phyloP scores from a whole-genome alignment of 257 asterid genomes.

The Solanum etuberosum region DNA sequence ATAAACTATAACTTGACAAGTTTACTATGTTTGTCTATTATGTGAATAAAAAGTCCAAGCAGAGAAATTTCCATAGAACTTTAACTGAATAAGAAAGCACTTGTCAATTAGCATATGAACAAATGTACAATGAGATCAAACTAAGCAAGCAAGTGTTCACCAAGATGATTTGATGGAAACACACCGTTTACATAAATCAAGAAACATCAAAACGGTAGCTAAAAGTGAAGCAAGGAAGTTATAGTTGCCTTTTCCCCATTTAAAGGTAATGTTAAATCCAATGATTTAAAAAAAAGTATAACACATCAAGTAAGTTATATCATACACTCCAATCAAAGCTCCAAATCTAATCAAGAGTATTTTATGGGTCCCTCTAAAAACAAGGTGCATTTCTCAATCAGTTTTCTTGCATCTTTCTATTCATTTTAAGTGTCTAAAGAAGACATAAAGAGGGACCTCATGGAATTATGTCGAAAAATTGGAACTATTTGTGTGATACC shows the following conservation, averaged over 20 bases:
- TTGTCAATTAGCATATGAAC: not conserved
- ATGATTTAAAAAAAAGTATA: not conserved
- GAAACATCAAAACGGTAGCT: not conserved
- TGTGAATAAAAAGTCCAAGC: not conserved
- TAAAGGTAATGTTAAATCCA: not conserved
- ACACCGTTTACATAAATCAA: not conserved
- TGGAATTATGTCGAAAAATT: not conserved
- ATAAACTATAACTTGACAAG: not conserved
- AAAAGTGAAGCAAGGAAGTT: not conserved
- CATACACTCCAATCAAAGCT: not conserved
- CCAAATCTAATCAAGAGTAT: not conserved
- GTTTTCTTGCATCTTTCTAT: not conserved
- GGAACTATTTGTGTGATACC: not conserved
- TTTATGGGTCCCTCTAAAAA: not conserved
- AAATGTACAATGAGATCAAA: not conserved
- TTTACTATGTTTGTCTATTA: not conserved
- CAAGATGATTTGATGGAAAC: not conserved
- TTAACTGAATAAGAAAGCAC: not conserved
- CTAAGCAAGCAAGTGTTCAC: not conserved
- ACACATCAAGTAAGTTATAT: not conserved
- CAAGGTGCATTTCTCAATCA: not conserved
- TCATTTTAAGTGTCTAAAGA: not conserved
- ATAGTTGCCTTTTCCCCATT: no score
- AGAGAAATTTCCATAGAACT: not conserved
- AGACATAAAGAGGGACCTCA: not conserved